Conservation (phyloP, 1,284 basidiomycete species). For the Ceratobasidium sp. region DNA sequence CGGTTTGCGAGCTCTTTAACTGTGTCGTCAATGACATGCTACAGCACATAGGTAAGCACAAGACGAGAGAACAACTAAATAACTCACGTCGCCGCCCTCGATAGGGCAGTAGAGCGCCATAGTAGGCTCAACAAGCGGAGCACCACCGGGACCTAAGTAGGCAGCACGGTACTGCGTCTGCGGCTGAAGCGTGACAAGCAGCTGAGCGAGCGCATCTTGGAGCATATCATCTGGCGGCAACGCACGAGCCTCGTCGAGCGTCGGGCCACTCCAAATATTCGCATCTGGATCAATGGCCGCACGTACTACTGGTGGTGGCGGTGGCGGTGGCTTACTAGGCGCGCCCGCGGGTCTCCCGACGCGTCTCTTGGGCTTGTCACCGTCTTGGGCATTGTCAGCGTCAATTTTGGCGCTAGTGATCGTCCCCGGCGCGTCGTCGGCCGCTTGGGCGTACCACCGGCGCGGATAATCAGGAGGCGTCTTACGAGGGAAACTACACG, state of each 20-base stretch:
- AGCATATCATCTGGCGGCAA: slow-evolving; percentile 72
- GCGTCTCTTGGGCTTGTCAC: slow-evolving; percentile 29
- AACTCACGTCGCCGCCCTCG: slow-evolving; percentile 74
- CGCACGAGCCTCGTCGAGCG: slow-evolving; percentile 22
- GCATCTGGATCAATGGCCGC: slow-evolving; percentile 22
- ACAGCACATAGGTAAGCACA: neutral
- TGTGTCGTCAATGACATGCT: slow-evolving; percentile 79
- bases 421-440: slow-evolving; percentile 5
- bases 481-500: neutral
- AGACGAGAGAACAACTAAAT: neutral
- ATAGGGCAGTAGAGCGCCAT: slow-evolving; percentile 87
- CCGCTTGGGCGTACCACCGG: slow-evolving; percentile 4
- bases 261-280: slow-evolving; percentile 27
- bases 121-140: slow-evolving; percentile 75
- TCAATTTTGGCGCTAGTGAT: slow-evolving; percentile 13
- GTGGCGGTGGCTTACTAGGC: slow-evolving; percentile 36
- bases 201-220: slow-evolving; percentile 77
- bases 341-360: slow-evolving; percentile 2
- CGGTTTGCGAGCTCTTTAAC: slow-evolving; percentile 80
- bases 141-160: slow-evolving; percentile 63
- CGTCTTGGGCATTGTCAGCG: slow-evolving; percentile 16
- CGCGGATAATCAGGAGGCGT: slow-evolving; percentile 30
- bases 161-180: slow-evolving; percentile 82
- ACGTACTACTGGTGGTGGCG: slow-evolving; percentile 1
- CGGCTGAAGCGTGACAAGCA: slow-evolving; percentile 81